Base-by-base conservation (phyloP, 2,329 filamentous ascomycete species). In the Cordyceps farinosa region DNA sequence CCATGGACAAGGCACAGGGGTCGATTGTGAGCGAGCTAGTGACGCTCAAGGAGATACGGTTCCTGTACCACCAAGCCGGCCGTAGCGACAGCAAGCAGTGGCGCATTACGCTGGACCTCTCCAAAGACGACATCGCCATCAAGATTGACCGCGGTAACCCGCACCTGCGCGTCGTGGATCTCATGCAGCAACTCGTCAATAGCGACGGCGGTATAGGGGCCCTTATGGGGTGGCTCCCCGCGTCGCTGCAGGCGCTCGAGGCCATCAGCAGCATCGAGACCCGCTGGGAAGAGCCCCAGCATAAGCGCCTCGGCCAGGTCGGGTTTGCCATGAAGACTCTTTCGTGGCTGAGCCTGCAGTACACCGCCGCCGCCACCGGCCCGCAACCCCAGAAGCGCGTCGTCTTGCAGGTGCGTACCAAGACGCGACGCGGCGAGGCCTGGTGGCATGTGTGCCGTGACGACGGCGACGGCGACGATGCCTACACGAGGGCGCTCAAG, bases 171-270 rank as follows among this genome's bases (percentile, higher is more conserved):
- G 80, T 90, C 13, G 75, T 82, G 27, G 84, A 87, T 66, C 77
- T 84, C 51, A 78, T 92, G 64, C 81, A 81, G 60, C 78, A 76
- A 3, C 76, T 87, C 8, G 81, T 87, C 65, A 89, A 89, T 70
- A 77, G 80, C 47, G 72, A 80, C 45, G 78, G 72, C 59, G 82
- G 72, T 69, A 90, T 78, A 70, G 81, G 74, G 69, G 81, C 69
- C 68, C 83, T 79, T 74, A 86, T 78, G 69, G 76, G 74, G 65
- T 87, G 78, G 70, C 76, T 90, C 34, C 81, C 82, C 1, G 73
- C 81, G 27, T 88, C 90, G 7, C 80, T 92, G 5, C 86, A 88
- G 0, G 75, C 91, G n/a, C 77, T 91, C 22, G 80, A 79, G 54
- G 84, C 82, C 1, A 75, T 93, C 2, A 82, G 86, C 65, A 76